Percentiles rank a stretch among this genome's conserved stretches.
Conservation (phyloP, 148 eudicot genomes). For the Nepenthes gracilis region DNA sequence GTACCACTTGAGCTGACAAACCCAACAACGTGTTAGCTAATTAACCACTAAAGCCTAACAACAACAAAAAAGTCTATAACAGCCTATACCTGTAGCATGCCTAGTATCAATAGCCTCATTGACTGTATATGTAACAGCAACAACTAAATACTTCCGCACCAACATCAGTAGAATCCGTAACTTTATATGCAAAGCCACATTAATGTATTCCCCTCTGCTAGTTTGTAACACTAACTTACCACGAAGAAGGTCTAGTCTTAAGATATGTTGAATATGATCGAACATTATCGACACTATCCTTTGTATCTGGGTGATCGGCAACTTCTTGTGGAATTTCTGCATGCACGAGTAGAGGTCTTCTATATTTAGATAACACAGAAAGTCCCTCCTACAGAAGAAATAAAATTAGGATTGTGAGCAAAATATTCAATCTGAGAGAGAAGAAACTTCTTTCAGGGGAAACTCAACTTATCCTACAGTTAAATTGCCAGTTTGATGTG, state of each 20-base stretch:
- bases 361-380: constrained; percentile 62
- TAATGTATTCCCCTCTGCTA: background rate
- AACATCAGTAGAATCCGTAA: background rate
- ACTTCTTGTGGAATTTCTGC: constrained; percentile 60
- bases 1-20: no score
- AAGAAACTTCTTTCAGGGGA: background rate
- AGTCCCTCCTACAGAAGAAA: constrained; percentile 54
- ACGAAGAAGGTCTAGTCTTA: constrained; percentile 79
- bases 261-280: constrained; percentile 74
- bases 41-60: no score
- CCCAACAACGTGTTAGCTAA: no score
- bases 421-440: background rate
- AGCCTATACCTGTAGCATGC: no score
- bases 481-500: background rate
- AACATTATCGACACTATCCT: constrained; percentile 27
- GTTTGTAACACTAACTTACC: constrained; percentile 25
- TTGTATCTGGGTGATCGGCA: constrained; percentile 18
- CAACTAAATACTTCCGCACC: no score
- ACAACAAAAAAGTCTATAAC: background rate
- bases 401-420: background rate
- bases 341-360: constrained; percentile 89
- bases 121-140: no score
- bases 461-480: background rate
- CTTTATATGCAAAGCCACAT: background rate
- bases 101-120: no score